Evolutionary conservation across 2,329 filamentous ascomycete genomes (phyloP).

Genomic region (Colletotrichum euphorbiae): DNA sequence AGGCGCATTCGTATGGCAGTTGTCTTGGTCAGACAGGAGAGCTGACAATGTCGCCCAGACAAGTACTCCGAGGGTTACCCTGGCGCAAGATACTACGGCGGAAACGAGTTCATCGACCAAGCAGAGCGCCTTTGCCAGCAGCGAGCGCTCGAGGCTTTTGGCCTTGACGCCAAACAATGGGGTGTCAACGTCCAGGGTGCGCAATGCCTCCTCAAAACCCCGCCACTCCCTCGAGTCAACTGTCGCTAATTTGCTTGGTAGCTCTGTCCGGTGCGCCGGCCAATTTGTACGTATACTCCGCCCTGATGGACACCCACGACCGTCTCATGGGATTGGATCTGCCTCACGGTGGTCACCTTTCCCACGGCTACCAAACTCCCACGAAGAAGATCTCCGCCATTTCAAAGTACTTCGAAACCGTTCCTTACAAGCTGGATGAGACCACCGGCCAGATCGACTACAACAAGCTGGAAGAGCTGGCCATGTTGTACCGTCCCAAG

Average conservation of each 20-base stretch:
- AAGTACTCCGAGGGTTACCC: conserved; percentile 99
- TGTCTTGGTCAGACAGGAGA: neutral
- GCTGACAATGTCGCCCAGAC: conserved; percentile 65
- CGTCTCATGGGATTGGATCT: conserved; percentile 97
- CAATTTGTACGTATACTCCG: conserved; percentile 95
- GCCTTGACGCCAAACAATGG: conserved; percentile 87
- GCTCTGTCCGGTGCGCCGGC: conserved; percentile 80
- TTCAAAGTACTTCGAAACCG: conserved; percentile 98
- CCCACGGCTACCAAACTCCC: conserved; percentile 96
- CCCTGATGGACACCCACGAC: conserved; percentile 91
- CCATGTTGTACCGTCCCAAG: conserved; percentile 92
- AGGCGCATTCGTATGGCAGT: conserved; percentile 46
- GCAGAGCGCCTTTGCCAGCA: conserved; percentile 91
- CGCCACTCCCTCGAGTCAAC: neutral
- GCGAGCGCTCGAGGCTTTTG: conserved; percentile 88
- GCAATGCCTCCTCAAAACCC: neutral
- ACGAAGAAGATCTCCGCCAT: conserved; percentile 96
- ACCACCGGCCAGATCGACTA: conserved; percentile 96
- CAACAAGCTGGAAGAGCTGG: conserved; percentile 87
- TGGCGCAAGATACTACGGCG: conserved; percentile 94
- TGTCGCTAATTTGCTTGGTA: conserved; percentile 50
- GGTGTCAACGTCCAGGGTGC: conserved; percentile 87
- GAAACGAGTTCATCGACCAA: conserved; percentile 95
- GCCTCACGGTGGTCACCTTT: conserved; percentile 94
- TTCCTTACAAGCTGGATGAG: conserved; percentile 93